phyloP scores from a whole-genome alignment of 177 flowering plant genomes.

The Vitis hybrid region DNA sequence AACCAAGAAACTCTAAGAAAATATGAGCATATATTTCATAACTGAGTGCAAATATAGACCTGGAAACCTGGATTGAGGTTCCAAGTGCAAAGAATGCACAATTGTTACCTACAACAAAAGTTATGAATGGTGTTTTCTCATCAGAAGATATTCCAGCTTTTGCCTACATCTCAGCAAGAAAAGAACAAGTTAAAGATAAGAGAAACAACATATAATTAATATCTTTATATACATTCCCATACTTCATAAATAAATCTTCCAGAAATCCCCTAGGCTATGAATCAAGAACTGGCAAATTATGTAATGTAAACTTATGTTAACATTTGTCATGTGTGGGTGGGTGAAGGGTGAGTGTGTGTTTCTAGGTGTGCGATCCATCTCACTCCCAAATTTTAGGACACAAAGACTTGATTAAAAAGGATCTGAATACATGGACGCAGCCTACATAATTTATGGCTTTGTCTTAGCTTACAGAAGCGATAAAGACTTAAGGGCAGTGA shows the following conservation, averaged over 20 bases:
- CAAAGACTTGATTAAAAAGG: no score
- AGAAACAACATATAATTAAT: neutral
- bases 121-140: slow-evolving; percentile 46
- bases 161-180: slow-evolving; percentile 44
- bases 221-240: neutral
- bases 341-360: no score
- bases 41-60: neutral
- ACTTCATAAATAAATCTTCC: neutral
- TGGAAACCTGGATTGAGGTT: no score
- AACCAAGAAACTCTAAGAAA: no score
- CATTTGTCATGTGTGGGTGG: neutral
- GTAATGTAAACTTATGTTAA: neutral
- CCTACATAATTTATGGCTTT: no score
- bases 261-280: neutral
- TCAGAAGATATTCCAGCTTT: slow-evolving; percentile 22
- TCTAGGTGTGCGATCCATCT: no score
- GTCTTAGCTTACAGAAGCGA: no score
- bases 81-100: neutral
- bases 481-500: no score
- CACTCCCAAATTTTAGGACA: no score
- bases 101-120: slow-evolving; percentile 80
- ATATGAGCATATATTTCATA: neutral
- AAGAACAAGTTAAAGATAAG: slow-evolving; percentile 2
- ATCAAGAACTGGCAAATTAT: neutral
- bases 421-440: no score